Conservation (phyloP, 2,329 filamentous ascomycete species). For the Ophiostoma sp. region DNA sequence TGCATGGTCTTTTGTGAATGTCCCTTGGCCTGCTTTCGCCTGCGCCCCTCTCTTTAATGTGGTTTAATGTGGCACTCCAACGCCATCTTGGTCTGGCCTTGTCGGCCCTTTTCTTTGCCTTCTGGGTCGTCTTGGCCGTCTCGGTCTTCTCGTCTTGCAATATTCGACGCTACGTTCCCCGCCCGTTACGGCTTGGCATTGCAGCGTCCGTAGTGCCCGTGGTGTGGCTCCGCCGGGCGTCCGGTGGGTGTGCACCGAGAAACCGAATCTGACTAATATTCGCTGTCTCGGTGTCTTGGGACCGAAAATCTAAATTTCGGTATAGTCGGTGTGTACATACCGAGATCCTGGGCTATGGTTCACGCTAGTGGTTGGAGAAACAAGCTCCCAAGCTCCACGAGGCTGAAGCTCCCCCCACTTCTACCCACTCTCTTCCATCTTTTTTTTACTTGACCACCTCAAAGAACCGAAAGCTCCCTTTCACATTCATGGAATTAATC, state of each 20-base stretch:
- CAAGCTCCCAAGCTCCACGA: constrained; percentile 4
- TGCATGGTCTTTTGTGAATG: background rate
- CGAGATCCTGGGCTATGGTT: background rate
- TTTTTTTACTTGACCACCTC: background rate
- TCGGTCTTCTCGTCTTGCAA: background rate
- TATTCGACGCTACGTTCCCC: background rate
- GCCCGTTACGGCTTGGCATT: background rate
- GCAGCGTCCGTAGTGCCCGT: background rate
- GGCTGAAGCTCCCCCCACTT: background rate
- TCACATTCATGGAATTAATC: constrained; percentile 7
- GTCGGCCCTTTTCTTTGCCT: constrained; percentile 8
- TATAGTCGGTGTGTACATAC: rapidly evolving
- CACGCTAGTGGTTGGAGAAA: background rate
- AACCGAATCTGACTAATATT: constrained; percentile 3
- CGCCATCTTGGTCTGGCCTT: background rate
- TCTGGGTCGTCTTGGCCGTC: background rate
- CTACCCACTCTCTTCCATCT: background rate
- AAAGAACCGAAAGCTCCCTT: background rate
- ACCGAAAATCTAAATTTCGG: background rate
- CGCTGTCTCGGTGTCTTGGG: background rate
- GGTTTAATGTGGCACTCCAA: background rate
- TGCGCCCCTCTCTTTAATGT: background rate
- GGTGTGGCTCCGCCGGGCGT: background rate
- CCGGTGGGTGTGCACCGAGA: background rate
- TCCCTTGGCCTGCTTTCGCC: background rate